Evolutionary conservation across 78 protist genomes (phyloP), one percentile per base, ranked within the genome.

Genomic region (Dictyostelium intermedium): DNA sequence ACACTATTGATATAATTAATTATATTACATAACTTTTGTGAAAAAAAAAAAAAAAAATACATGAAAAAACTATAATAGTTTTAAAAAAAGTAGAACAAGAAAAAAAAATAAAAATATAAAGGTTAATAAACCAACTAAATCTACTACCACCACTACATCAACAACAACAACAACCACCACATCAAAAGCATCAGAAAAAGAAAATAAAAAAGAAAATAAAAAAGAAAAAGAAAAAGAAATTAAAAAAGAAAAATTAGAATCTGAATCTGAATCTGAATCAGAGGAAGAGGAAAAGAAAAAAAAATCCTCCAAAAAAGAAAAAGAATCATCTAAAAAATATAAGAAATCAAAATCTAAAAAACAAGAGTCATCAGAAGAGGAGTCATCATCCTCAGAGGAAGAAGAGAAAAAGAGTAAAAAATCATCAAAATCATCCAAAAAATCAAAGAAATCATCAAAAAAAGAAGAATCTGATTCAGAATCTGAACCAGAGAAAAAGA

Each of bases 291-390:
- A 39, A 80, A 66, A 41, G 1, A 30, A 39, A 27, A 30, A 80
- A 11, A 47, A 47, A 77, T 13, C 20, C 39, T 16, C 20, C 11
- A 78, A 78, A 78, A 45, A 78, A 11, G 30, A 41, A 7, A 45
- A 79, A 14, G 27, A 79, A 27, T 35, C 43, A 13, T 13, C 39
- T 9, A 41, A 41, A 77, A 45, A 77, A 14, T 4, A 18, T 5
- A 79, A 79, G 13, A 47, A 74, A 74, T 41, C 82, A 39, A 23
- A 14, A 72, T 76, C 82, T 41, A 76, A 80, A 47, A 80, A 80
- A 80, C 72, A 47, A 47, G 84, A 80, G 16, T 80, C 84, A 80
- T 39, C 61, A n/a, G 84, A 79, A 47, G 83, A 78, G 8, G 69
- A 80, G 27, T 10, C 41, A 32, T 34, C 53, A 76, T 39, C 45